Evolutionary conservation across 2,329 filamentous ascomycete species (phyloP), one percentile per base, ranked within the genome.

Genomic region (Clarireedia paspali): DNA sequence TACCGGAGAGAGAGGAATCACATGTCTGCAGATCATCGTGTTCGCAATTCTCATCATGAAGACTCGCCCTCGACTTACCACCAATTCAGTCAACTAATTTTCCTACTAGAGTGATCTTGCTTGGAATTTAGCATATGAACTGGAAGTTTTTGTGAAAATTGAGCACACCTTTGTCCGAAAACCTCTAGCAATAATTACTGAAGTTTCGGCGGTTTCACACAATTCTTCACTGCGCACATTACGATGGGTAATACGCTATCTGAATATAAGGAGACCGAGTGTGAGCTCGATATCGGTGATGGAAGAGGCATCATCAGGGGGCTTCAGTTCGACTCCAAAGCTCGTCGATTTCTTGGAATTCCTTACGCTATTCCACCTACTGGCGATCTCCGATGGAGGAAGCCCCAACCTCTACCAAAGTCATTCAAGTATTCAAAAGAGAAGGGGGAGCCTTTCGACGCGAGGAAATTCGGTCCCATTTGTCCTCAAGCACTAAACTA

Each of bases 401-500:
- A 64, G 47, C 64, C 70, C 2, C 66, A 66, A 24, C 65, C 53
- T 66, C 65, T 64, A 50, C 70, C 59, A 61, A 64, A 52, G 2
- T 47, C 60, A 4, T 68, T 68, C 47, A 61, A 60, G 3, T 73
- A 70, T 52, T 64, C 63, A 49, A 60, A 60, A n/a, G 50, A 51
- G 0, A 47, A 60, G 12, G 65, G 62, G 0, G 47, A 57, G 4
- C 67, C 71, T 3, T 74, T 67, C 26, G 70, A 76, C 57, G 71
- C 70, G 14, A 72, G 70, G 0, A 55, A 59, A 4, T 75, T 72
- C 57, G 66, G 67, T 1, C 61, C 70, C 0, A 66, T 75, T 1
- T 76, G 74, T 53, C 71, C 72, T 3, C 74, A 76, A 51, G 66
- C 70, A 27, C 63, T 62, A 6, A 53, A 49, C 20, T 59, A 56